Percentiles rank a stretch among this genome's conserved stretches.
Conservation (phyloP, 305 asterid species). For the Fraxinus baroniana region DNA sequence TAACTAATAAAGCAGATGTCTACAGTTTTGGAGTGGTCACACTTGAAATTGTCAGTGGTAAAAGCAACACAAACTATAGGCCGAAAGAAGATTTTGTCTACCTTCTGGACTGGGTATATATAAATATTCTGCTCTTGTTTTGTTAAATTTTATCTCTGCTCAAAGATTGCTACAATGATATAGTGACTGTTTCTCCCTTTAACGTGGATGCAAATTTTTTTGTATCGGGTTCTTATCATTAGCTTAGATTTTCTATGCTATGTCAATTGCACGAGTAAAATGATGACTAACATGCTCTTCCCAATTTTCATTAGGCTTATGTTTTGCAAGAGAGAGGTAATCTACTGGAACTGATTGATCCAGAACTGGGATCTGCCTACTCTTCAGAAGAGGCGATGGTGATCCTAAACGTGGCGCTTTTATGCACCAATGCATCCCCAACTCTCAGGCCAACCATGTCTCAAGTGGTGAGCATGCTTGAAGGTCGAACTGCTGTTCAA, state of each 20-base stretch:
- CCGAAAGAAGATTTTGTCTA: conserved; percentile 80
- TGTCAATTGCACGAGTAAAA: background rate
- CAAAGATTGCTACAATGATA: background rate
- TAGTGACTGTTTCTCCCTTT: background rate
- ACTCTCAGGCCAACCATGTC: conserved; percentile 86
- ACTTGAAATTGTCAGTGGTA: conserved; percentile 80
- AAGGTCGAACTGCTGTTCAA: conserved; percentile 74
- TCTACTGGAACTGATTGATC: conserved; percentile 75
- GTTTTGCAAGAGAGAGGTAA: conserved; percentile 84
- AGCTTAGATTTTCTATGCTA: background rate
- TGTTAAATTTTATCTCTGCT: background rate
- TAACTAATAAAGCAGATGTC: conserved; percentile 85
- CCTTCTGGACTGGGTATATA: conserved; percentile 84
- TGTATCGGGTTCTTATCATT: background rate
- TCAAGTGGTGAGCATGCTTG: conserved; percentile 93
- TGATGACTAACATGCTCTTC: background rate
- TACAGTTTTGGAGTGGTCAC: conserved; percentile 96
- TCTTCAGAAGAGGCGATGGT: conserved; percentile 73
- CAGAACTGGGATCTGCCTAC: conserved; percentile 66
- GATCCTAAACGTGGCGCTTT: conserved; percentile 70
- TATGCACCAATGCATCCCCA: conserved; percentile 86
- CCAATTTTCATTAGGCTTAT: conserved; percentile 55
- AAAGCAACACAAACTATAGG: conserved; percentile 86
- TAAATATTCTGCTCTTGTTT: background rate
- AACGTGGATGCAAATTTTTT: background rate